These are phyloP conservation scores for Penicillium cosmopolitanum DNA, from an alignment of 495 filamentous ascomycete species.

Conservation along the genomic window DNA sequence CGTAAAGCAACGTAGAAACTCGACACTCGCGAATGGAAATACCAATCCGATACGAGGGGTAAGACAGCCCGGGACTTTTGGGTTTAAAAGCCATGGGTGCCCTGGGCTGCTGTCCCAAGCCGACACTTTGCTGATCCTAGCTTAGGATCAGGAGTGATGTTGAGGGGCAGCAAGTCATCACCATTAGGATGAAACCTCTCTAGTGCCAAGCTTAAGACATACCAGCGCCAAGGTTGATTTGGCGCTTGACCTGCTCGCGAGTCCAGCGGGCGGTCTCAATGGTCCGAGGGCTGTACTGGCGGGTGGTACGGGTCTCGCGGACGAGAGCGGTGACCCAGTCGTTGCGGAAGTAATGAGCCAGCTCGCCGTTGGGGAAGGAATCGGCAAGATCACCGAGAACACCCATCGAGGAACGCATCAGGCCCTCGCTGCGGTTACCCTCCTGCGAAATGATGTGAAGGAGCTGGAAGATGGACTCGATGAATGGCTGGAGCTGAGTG, in stretches of 20 bases:
- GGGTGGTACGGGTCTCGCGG: slow-evolving; percentile 82
- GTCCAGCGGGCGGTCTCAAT: slow-evolving; percentile 96
- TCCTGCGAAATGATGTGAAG: slow-evolving; percentile 82
- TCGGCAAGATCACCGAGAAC: slow-evolving; percentile 96
- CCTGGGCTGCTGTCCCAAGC: not conserved
- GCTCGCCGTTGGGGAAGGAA: slow-evolving; percentile 88
- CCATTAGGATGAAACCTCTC: slow-evolving; percentile 17
- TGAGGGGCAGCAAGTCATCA: not conserved
- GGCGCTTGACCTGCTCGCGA: slow-evolving; percentile 94
- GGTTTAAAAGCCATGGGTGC: not conserved
- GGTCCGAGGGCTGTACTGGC: slow-evolving; percentile 79
- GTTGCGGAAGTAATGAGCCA: slow-evolving; percentile 77
- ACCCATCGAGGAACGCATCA: slow-evolving; percentile 92
- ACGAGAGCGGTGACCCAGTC: slow-evolving; percentile 89
- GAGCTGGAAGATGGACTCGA: slow-evolving; percentile 87
- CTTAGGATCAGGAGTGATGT: slow-evolving; percentile 5
- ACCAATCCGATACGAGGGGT: slow-evolving; percentile 1
- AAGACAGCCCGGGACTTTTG: not conserved
- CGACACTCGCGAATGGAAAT: not conserved
- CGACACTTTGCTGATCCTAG: slow-evolving; percentile 1
- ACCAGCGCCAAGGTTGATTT: slow-evolving; percentile 58
- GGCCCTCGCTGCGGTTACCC: slow-evolving; percentile 81
- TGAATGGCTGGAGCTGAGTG: slow-evolving; percentile 69
- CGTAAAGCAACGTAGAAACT: not conserved
- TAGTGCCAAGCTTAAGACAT: slow-evolving; percentile 37